Base-by-base conservation (phyloP, 768 basidiomycete genomes). In the Collybia sp. region DNA sequence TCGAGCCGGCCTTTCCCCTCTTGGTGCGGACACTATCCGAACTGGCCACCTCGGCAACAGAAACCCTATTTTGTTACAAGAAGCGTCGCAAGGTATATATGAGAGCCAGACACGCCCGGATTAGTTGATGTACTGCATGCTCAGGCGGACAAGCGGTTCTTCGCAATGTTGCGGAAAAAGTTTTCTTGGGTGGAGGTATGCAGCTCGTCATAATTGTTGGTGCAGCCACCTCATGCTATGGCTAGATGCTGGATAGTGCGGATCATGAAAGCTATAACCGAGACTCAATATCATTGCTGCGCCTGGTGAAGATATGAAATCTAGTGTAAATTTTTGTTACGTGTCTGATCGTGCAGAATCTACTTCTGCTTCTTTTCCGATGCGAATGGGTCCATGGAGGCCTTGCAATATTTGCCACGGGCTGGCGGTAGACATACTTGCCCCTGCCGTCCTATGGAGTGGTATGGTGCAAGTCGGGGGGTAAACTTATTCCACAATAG, bases 1-100 rank as follows among this genome's bases (percentile, higher is more conserved):
- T 91, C 53, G 93, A 96, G 64, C 90, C 92, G 11, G 83, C 90
- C 0, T 97, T 96, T 57, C 86, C 92, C 6, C 75, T 93, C 11
- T 78, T 97, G 1, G 87, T 93, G 2, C 65, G 83, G 52, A 94
- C 93, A 0, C 71, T 97, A 30, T 73, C 68, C 30, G 77, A 84
- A 37, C 76, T 95, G 32, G 70, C 76, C 1, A 69, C 73, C 16
- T 60, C 62, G 32, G 62, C 64, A 15, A 77, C 85, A 13, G 85
- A 91, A 46, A 76, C 94, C 34, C 62, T 95, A 31, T 93, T 97
- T 65, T 93, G 91, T 59, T 95, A 93, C 69, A 93, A 93, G 68
- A 95, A 94, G 59, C 76, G 93, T 44, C 76, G 93, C 66, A 94
- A 92, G 79, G 91, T 85, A 43, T 35, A 59, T 49, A 53, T 37